A percentile compares a stretch with the other conserved stretches of the same genome.
Conservation (phyloP, 1,284 basidiomycete genomes). For the Anthracocystis walkeri region DNA sequence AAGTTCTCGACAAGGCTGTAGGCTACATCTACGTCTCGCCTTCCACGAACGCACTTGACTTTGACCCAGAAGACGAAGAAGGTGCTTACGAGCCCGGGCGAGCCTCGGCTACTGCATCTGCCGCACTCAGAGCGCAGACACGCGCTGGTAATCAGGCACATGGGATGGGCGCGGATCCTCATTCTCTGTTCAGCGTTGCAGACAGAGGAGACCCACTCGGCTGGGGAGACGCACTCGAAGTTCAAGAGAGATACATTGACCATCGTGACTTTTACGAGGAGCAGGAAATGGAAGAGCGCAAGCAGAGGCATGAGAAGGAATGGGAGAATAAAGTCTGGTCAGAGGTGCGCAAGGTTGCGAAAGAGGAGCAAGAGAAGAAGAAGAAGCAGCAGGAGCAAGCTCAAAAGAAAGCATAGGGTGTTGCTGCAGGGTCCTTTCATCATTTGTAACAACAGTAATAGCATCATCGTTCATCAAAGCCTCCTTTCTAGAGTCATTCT, state of each 20-base stretch:
- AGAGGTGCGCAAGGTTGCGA: conserved; percentile 41
- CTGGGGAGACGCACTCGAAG: conserved; percentile 60
- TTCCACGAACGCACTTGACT: conserved; percentile 9
- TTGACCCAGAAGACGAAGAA: conserved; percentile 32
- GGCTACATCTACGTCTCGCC: conserved; percentile 61
- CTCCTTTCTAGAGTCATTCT: too few relatives aligned
- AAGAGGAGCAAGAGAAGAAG: conserved; percentile 37
- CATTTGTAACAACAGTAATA: conserved; percentile 25
- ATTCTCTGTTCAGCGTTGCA: conserved; percentile 56
- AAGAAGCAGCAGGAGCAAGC: not conserved
- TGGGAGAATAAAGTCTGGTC: conserved; percentile 48
- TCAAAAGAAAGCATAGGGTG: not conserved
- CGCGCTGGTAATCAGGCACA: not conserved
- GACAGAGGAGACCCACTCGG: conserved; percentile 56
- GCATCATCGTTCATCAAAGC: not conserved
- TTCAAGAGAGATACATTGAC: conserved; percentile 64
- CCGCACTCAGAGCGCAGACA: conserved; percentile 26
- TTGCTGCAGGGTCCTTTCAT: not conserved
- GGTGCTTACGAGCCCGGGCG: conserved; percentile 41
- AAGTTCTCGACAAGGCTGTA: conserved; percentile 64
- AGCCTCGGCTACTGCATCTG: conserved; percentile 35
- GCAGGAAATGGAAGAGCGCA: conserved; percentile 34
- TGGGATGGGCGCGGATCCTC: conserved; percentile 47
- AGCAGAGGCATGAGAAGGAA: conserved; percentile 40
- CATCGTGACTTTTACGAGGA: conserved; percentile 46